phyloP scores from a whole-genome alignment of 768 basidiomycete genomes.

The Rhodocollybia butyracea region DNA sequence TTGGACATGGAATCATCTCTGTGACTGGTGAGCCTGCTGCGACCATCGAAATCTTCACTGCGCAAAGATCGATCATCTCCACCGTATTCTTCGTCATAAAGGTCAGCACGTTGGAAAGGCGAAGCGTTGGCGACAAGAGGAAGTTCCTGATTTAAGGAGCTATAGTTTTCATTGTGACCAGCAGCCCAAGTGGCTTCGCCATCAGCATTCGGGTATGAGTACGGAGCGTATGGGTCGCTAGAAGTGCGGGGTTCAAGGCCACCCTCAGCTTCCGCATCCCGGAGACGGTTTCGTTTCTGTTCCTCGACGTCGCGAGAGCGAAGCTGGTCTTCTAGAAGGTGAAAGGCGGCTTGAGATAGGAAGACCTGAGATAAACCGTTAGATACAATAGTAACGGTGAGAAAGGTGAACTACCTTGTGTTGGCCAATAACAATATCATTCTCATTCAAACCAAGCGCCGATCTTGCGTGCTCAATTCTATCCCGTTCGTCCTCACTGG shows the following conservation, averaged over 20 bases:
- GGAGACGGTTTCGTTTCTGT: constrained; percentile 73
- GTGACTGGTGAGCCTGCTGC: constrained; percentile 73
- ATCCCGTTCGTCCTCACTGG: constrained; percentile 59
- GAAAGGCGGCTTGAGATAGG: constrained; percentile 83
- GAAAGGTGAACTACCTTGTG: constrained; percentile 64
- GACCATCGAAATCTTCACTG: constrained; percentile 77
- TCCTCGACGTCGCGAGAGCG: constrained; percentile 84
- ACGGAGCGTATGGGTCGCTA: constrained; percentile 77
- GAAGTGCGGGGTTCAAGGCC: constrained; percentile 56
- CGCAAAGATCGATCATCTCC: constrained; percentile 71
- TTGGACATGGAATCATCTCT: constrained; percentile 78
- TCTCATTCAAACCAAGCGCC: constrained; percentile 56
- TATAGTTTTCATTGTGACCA: constrained; percentile 52
- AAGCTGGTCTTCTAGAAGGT: constrained; percentile 82
- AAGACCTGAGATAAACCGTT: constrained; percentile 59
- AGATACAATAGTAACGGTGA: neutral
- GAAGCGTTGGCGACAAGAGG: constrained; percentile 85
- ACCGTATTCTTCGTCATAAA: constrained; percentile 78
- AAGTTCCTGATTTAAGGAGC: constrained; percentile 64
- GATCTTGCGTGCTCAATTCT: constrained; percentile 56
- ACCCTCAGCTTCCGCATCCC: constrained; percentile 72
- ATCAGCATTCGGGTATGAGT: constrained; percentile 47
- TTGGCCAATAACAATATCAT: constrained; percentile 77
- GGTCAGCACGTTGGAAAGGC: constrained; percentile 72
- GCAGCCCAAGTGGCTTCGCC: constrained; percentile 32